Evolutionary conservation across 2,329 filamentous ascomycete species (phyloP), one percentile per base, ranked within the genome.

Genomic region (Penicillium capsulatum): DNA sequence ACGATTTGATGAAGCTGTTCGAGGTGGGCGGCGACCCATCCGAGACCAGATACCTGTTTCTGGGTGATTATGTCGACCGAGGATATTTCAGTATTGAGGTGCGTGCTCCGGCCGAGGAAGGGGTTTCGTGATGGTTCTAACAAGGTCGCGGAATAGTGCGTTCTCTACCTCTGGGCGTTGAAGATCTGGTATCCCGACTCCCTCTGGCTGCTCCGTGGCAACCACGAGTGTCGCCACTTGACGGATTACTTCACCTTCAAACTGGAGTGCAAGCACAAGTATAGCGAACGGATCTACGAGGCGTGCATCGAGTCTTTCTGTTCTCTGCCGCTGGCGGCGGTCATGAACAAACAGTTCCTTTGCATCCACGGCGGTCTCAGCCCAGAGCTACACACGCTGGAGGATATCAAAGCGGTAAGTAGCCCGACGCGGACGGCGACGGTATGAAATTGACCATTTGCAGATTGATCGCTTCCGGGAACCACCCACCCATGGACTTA

Each of bases 201-300:
- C 14, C 81, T 98, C 41, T 98, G 92, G 92, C 77, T 98, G 55
- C 80, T 98, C 54, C 86, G 92, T 59, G 92, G 92, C 54, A 98
- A 98, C 70, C 92, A 98, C 72, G 92, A 98, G 71, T 98, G 92
- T 69, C 84, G 92, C 60, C 92, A 98, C 73, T 78, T 98, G 77
- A 98, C 92, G 42, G 92, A 98, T 65, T 98, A 98, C 76, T 98
- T 98, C 72, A 98, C 92, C 46, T 98, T 98, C 76, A 97, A 98
- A 76, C 82, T 98, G 42, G 92, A 98, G 69, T 98, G 92, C 77
- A 96, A 95, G 74, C 92, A 98, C 79, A 98, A 98, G 69, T 98
- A 98, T 71, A 95, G 88, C 22, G 92, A 97, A 71, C 79, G 79
- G 50, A 79, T 98, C 44, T 98, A 98, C 66, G 91, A 98, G 61